These are phyloP conservation scores for Dujonia santamariae DNA, from an alignment of 1,139 yeast genomes.

Conservation along the genomic window DNA sequence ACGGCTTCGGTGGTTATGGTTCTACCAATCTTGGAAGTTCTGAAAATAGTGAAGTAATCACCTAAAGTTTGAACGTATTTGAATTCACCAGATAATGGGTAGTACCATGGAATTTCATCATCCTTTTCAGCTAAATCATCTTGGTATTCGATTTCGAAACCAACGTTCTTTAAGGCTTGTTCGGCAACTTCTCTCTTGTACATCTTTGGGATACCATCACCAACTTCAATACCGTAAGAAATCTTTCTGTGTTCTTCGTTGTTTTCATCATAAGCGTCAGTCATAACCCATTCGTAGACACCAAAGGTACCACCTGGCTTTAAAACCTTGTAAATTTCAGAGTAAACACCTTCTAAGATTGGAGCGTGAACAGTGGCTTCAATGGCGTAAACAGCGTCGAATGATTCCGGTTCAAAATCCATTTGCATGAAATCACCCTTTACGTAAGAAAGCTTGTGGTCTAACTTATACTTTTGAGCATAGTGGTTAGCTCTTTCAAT, in stretches of 20 bases:
- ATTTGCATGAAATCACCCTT: constrained; percentile 99
- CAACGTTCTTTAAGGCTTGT: constrained; percentile 81
- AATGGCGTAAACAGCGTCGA: constrained; percentile 97
- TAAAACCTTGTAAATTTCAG: constrained; percentile 90
- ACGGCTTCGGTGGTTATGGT: constrained; percentile 77
- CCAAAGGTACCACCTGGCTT: constrained; percentile 98
- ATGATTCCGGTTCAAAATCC: constrained; percentile 87
- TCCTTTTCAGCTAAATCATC: constrained; percentile 79
- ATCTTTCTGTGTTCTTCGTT: constrained; percentile 91
- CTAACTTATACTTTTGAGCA: constrained; percentile 64
- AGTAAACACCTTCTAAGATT: constrained; percentile 90
- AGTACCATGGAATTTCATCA: constrained; percentile 96
- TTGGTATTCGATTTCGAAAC: constrained; percentile 75
- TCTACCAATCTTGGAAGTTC: constrained; percentile 89
- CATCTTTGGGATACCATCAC: constrained; percentile 99
- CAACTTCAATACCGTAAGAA: constrained; percentile 95
- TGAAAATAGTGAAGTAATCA: constrained; percentile 80
- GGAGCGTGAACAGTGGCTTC: constrained; percentile 99
- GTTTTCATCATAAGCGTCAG: constrained; percentile 83
- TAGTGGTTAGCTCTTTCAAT: constrained; percentile 87
- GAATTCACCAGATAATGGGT: constrained; percentile 94
- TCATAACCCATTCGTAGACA: constrained; percentile 99
- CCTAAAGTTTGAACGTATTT: constrained; percentile 75
- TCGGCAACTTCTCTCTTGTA: constrained; percentile 80
- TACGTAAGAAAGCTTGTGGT: constrained; percentile 75